Percentiles rank a stretch among this genome's conserved stretches.
Conservation (phyloP, 192 early-diverging fungal species). For the Geosiphon pyriformis region DNA sequence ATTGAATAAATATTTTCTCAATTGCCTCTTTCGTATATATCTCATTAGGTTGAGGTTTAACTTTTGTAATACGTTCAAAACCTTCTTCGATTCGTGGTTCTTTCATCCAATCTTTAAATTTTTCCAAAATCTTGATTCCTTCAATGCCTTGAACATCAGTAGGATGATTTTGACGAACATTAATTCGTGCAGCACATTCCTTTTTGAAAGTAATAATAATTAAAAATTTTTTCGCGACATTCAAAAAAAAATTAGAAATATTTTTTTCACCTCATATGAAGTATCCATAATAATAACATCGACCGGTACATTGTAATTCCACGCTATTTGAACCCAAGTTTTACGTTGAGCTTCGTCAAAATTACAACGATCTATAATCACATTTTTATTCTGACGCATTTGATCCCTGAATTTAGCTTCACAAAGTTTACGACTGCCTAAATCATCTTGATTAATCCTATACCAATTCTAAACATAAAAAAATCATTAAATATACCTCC, state of each 20-base stretch:
- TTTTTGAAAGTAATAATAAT: too few species aligned
- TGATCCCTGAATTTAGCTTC: conserved; percentile 43
- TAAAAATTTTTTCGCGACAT: too few species aligned
- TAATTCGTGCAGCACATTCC: conserved; percentile 59
- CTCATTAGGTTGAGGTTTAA: too few species aligned
- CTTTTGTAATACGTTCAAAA: too few species aligned
- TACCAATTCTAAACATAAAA: conserved; percentile 43
- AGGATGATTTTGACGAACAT: conserved; percentile 57
- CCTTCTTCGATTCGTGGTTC: too few species aligned
- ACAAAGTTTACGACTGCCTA: conserved; percentile 59
- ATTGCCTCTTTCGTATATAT: too few species aligned
- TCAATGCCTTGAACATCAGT: conserved; percentile 63
- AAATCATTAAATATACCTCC: not conserved
- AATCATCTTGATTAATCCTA: conserved; percentile 73
- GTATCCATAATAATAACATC: conserved; percentile 70
- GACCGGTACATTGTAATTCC: conserved; percentile 47
- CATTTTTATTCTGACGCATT: conserved; percentile 47
- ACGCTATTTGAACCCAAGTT: conserved; percentile 63
- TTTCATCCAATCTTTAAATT: conserved; percentile 38
- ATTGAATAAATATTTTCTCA: too few species aligned
- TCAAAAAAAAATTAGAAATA: not conserved
- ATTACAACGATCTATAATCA: conserved; percentile 74
- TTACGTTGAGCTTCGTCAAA: conserved; percentile 71
- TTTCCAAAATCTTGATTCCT: conserved; percentile 56
- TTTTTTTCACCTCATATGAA: conserved; percentile 36